phyloP scores from a whole-genome alignment of 352 stramenopile species.

The Phytophthora capsici region DNA sequence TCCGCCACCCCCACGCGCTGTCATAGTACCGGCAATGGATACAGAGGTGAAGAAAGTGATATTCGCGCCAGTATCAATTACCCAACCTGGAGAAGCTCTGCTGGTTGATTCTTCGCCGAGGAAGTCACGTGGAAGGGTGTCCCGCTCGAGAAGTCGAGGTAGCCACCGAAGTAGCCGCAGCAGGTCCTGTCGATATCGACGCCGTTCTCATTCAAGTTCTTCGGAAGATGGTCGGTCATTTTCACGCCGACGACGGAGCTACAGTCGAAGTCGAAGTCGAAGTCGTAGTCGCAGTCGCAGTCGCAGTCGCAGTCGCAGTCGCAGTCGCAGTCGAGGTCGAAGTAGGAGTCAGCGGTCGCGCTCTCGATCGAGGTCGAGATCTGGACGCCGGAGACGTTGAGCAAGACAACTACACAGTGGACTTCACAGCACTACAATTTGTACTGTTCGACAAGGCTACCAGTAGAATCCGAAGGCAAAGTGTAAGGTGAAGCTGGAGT shows the following conservation, averaged over 20 bases:
- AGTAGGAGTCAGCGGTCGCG: constrained; percentile 31
- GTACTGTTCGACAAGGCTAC: no score
- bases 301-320: constrained; percentile 14
- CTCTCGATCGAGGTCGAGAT: constrained; percentile 38
- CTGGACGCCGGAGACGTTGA: constrained; percentile 24
- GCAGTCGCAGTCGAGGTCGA: constrained; percentile 16
- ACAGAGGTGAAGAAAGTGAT: constrained; percentile 4
- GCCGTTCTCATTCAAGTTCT: constrained; percentile 34
- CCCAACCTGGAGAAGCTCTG: neutral
- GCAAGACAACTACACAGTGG: neutral
- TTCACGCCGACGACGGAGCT: constrained; percentile 20
- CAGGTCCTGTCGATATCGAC: constrained; percentile 19
- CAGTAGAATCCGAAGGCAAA: neutral
- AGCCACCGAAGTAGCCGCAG: constrained; percentile 24
- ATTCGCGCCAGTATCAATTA: neutral
- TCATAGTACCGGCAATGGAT: constrained; percentile 2
- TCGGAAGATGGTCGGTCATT: constrained; percentile 16
- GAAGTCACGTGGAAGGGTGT: constrained; percentile 16
- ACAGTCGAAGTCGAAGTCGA: constrained; percentile 31
- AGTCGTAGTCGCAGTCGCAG: constrained; percentile 38
- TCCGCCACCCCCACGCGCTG: constrained; percentile 12
- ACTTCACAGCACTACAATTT: no score
- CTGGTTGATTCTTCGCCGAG: neutral
- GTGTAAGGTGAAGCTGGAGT: constrained; percentile 1
- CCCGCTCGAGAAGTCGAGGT: constrained; percentile 28